Evolutionary conservation across 345 rosid species (phyloP).

Genomic region (Camelina neglecta): DNA sequence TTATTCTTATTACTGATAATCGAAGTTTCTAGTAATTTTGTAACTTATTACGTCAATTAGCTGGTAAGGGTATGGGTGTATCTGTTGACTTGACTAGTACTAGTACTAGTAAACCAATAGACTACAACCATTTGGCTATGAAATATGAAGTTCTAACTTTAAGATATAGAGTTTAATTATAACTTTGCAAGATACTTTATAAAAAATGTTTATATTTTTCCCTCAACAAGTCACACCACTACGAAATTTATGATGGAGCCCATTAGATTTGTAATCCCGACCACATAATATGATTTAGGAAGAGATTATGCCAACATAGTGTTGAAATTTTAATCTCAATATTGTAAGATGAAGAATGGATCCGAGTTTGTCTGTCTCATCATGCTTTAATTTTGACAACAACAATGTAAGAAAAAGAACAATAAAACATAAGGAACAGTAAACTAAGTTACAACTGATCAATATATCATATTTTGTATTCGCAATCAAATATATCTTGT

Average conservation of each 20-base stretch:
- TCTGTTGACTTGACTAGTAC: constrained; percentile 5
- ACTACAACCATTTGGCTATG: neutral
- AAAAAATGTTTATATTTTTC: neutral
- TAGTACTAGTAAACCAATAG: constrained; percentile 1
- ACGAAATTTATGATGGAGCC: constrained; percentile 26
- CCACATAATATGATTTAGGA: constrained; percentile 26
- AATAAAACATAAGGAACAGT: neutral
- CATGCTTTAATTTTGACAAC: constrained; percentile 28
- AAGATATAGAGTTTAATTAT: neutral
- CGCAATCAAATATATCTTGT: neutral
- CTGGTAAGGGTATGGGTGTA: neutral
- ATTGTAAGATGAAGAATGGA: neutral
- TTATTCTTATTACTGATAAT: neutral
- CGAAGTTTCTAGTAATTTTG: neutral
- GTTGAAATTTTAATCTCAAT: constrained; percentile 14
- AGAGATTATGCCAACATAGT: constrained; percentile 21
- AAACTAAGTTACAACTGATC: neutral
- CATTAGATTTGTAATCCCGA: constrained; percentile 32
- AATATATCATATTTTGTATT: neutral
- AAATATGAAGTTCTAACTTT: constrained; percentile 12
- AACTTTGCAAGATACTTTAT: constrained; percentile 2
- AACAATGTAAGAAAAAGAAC: neutral
- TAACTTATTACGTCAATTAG: neutral
- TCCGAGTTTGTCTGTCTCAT: constrained; percentile 29
- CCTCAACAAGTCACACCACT: constrained; percentile 1